These are phyloP conservation scores for Cutaneotrichosporon spelunceum DNA, from an alignment of 1,284 basidiomycete genomes.

Conservation along the genomic window DNA sequence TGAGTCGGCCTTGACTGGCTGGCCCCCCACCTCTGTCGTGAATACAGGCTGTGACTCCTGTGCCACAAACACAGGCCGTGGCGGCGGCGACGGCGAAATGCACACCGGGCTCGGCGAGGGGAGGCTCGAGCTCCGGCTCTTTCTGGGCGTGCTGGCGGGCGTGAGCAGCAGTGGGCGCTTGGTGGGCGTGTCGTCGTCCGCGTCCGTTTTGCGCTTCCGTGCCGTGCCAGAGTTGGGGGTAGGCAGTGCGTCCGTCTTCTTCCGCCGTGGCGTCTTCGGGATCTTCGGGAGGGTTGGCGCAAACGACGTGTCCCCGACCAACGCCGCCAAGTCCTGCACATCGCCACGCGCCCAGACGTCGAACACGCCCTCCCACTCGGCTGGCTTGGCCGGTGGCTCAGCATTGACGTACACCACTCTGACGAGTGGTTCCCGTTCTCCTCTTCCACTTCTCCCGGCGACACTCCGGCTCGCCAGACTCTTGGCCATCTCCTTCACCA, in stretches of 20 bases:
- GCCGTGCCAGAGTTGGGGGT: neutral
- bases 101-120: neutral
- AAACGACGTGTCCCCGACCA: conserved; percentile 19
- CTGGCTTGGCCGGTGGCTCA: conserved; percentile 79
- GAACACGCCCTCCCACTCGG: conserved; percentile 87
- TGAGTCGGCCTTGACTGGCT: neutral
- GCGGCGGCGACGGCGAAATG: conserved; percentile 6
- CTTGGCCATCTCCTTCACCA: conserved; percentile 86
- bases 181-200: conserved; percentile 4
- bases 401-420: conserved; percentile 81
- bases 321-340: conserved; percentile 69
- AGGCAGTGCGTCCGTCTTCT: neutral
- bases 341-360: conserved; percentile 89
- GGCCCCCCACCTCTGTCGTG: neutral
- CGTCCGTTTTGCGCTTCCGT: conserved; percentile 9
- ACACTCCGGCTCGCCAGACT: conserved; percentile 58
- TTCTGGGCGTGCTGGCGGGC: conserved; percentile 13
- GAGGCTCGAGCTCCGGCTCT: neutral
- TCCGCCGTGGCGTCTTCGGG: conserved; percentile 10
- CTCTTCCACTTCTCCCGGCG: conserved; percentile 15
- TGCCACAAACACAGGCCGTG: neutral
- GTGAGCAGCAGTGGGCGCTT: conserved; percentile 6
- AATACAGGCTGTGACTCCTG: neutral
- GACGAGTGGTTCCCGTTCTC: conserved; percentile 53
- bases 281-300: conserved; percentile 11